These are phyloP conservation scores for Xeromyces bisporus DNA, from an alignment of 495 filamentous ascomycete genomes.

Conservation along the genomic window DNA sequence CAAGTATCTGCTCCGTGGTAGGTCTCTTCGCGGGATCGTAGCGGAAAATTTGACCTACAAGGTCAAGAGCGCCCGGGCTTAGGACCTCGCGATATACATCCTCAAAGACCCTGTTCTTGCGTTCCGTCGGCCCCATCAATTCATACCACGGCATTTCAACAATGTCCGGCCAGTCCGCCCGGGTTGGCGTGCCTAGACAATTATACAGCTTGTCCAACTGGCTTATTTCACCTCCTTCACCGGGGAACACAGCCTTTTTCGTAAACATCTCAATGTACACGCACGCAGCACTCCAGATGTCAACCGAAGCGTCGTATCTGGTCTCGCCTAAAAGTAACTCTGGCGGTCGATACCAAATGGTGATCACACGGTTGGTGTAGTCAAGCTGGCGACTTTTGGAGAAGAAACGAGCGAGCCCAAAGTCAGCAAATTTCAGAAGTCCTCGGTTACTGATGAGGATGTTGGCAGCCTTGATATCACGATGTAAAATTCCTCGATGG, in stretches of 20 bases:
- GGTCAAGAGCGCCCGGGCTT: constrained; percentile 62
- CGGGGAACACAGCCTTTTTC: constrained; percentile 84
- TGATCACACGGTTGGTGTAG: constrained; percentile 97
- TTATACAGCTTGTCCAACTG: constrained; percentile 94
- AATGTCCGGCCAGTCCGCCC: constrained; percentile 69
- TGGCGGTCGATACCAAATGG: constrained; percentile 84
- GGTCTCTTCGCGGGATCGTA: constrained; percentile 81
- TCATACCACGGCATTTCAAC: constrained; percentile 94
- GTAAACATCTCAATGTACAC: constrained; percentile 97
- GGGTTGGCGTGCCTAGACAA: constrained; percentile 77
- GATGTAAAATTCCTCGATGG: constrained; percentile 80
- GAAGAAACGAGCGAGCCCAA: constrained; percentile 94
- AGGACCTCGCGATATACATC: constrained; percentile 62
- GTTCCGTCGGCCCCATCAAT: constrained; percentile 60
- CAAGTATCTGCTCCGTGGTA: constrained; percentile 66
- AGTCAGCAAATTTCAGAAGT: constrained; percentile 84
- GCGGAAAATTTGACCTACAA: constrained; percentile 64
- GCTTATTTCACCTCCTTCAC: constrained; percentile 84
- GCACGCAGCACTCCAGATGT: constrained; percentile 96
- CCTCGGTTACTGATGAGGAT: constrained; percentile 84
- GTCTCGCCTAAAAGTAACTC: constrained; percentile 91
- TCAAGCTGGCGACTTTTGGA: constrained; percentile 84
- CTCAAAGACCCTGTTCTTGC: constrained; percentile 60
- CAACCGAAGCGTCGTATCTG: constrained; percentile 82
- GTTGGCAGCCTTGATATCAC: constrained; percentile 90